Evolutionary conservation across 768 basidiomycete species (phyloP).

Genomic region (Melanogaster broomeanus): DNA sequence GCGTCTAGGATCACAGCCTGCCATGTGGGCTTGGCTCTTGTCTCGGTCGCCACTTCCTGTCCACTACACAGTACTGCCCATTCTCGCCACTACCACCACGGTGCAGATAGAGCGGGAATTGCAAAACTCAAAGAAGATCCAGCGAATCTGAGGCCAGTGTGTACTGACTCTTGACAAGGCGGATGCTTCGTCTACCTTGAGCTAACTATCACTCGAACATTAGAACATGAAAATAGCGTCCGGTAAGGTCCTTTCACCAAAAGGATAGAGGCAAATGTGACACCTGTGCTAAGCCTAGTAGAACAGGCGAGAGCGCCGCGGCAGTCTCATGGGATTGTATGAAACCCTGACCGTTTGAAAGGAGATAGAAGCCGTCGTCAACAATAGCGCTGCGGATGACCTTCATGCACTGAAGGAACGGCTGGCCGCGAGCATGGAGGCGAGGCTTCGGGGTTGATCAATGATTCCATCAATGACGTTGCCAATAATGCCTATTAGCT

Average conservation of each 20-base stretch:
- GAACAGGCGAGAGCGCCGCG: slow-evolving; percentile 8
- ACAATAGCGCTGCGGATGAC: slow-evolving; percentile 1
- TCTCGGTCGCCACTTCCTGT: too few relatives aligned
- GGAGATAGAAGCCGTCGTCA: slow-evolving; percentile 5
- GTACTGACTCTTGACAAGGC: background rate
- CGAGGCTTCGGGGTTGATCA: too few relatives aligned
- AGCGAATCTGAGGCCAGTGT: slow-evolving; percentile 2
- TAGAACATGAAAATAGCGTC: slow-evolving; percentile 3
- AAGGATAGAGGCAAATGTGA: background rate
- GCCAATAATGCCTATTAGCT: too few relatives aligned
- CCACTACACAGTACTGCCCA: background rate
- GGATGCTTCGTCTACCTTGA: background rate
- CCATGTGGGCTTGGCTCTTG: background rate
- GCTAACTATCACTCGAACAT: background rate
- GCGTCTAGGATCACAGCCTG: background rate
- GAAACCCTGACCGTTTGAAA: background rate
- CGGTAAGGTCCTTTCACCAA: background rate
- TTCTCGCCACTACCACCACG: background rate
- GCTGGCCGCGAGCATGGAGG: background rate
- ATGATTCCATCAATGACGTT: too few relatives aligned
- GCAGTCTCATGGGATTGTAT: background rate
- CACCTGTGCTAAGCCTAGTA: slow-evolving; percentile 6
- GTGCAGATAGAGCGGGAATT: slow-evolving; percentile 22
- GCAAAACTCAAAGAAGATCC: slow-evolving; percentile 22
- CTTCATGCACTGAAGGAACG: background rate